These are phyloP conservation scores for Beauveria bassiana DNA, from an alignment of 2,329 filamentous ascomycete species.

Conservation along the genomic window DNA sequence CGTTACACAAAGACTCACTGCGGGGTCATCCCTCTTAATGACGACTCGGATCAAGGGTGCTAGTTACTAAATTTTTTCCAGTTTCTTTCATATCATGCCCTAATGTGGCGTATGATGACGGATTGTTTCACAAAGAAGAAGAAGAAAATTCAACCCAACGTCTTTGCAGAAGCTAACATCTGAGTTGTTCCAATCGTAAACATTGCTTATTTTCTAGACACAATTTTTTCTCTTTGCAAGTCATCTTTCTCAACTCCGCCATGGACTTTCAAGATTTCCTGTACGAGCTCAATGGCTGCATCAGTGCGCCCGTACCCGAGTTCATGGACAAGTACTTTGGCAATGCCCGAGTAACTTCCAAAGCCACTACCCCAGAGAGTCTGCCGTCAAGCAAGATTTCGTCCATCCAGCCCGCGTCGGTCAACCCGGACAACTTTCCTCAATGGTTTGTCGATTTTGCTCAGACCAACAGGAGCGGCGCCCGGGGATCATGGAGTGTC, in stretches of 20 bases:
- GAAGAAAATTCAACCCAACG: too few relatives aligned
- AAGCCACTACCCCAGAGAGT: neutral
- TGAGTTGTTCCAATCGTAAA: too few relatives aligned
- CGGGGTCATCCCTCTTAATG: too few relatives aligned
- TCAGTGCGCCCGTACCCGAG: neutral
- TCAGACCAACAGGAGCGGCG: neutral
- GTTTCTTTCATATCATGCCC: too few relatives aligned
- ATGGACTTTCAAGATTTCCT: neutral
- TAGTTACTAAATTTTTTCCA: too few relatives aligned
- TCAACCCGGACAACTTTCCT: neutral
- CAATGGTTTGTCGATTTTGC: neutral
- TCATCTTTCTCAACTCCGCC: neutral
- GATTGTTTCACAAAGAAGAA: too few relatives aligned
- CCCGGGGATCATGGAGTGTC: neutral
- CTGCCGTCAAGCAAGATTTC: neutral
- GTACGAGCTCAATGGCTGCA: neutral
- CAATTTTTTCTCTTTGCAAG: too few relatives aligned
- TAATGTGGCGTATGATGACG: too few relatives aligned
- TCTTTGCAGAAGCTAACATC: too few relatives aligned
- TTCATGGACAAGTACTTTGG: neutral
- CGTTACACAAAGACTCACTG: too few relatives aligned
- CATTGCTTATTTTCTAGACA: too few relatives aligned
- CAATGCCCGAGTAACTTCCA: neutral
- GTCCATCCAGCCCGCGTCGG: neutral
- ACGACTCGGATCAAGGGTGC: too few relatives aligned